Evolutionary conservation across 2,329 filamentous ascomycete species (phyloP), one percentile per base, ranked within the genome.

Genomic region (Myriosclerotinia scirpicola): DNA sequence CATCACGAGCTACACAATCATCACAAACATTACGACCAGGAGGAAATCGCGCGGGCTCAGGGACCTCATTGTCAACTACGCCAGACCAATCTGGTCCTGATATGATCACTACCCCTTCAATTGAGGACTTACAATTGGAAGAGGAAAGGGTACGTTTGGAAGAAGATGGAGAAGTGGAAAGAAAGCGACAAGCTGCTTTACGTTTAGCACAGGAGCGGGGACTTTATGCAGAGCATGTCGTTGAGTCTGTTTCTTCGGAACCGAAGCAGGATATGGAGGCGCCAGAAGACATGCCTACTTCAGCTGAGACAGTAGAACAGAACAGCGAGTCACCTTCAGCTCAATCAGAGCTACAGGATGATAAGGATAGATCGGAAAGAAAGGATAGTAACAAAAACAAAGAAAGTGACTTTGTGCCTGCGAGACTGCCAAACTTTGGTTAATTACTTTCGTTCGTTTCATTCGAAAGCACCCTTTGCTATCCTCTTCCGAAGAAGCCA

Each of bases 401-500:
- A 72, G 69, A 74, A 26, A 70, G 75, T 26, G 77, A 77, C 2
- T 88, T 88, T 70, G 79, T 88, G 30, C 85, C 86, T 5, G 86
- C 86, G 46, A 80, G 85, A 67, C 75, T 89, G 67, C 86, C 86
- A 48, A 80, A 81, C 85, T 88, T 77, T 78, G 78, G 70, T 53
- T 76, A 59, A 73, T 12, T 2, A 12, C 52, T 26, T 26, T 26
- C 26, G 26, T 26, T 26, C 26, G 26, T 64, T 54, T 56, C 20
- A 22, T 26, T 50, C 4, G 12, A 36, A 22, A 5, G 1, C 20
- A 20, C 34, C 22, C 17, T 36, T 15, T 5, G 15, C 26, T 42
- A 60, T 12, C 9, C 15, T 36, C 20, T 5, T 36, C 6, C 2
- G 6, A 50, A n/a, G 85, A 20, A 17, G 40, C 1, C n/a, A 46